phyloP scores from a whole-genome alignment of 345 rosid genomes.

The Salix udensis region DNA sequence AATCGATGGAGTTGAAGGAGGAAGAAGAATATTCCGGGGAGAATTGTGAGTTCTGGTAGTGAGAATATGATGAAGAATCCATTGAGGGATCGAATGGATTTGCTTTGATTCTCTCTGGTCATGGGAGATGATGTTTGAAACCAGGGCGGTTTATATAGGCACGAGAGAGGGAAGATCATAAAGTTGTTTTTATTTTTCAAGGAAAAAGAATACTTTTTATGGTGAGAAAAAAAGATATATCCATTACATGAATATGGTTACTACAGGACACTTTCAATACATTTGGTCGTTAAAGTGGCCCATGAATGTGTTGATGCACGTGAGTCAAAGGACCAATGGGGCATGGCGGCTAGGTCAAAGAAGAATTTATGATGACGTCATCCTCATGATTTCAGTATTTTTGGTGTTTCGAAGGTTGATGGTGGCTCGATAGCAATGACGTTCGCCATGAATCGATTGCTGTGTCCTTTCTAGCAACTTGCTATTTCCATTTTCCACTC shows the following conservation, averaged over 20 bases:
- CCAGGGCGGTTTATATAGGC: constrained; percentile 15
- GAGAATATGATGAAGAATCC: constrained; percentile 39
- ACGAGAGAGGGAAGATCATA: constrained; percentile 13
- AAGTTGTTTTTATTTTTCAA: not conserved
- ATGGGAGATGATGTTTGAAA: constrained; percentile 5
- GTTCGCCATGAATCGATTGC: not conserved
- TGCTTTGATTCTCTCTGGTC: constrained; percentile 6
- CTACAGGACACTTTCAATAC: constrained; percentile 3
- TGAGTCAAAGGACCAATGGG: constrained; percentile 45
- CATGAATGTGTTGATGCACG: constrained; percentile 33
- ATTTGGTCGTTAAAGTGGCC: constrained; percentile 33
- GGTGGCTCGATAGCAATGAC: too few relatives aligned
- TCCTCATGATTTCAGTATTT: constrained; percentile 15
- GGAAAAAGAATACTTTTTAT: not conserved
- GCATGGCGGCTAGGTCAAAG: constrained; percentile 40
- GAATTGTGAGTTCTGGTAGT: constrained; percentile 24
- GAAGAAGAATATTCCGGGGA: constrained; percentile 30
- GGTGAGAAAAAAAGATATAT: not conserved
- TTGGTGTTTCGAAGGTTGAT: not conserved
- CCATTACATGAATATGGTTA: constrained; percentile 19
- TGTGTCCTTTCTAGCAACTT: not conserved
- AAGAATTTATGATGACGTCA: constrained; percentile 16
- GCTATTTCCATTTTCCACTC: not conserved
- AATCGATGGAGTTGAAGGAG: constrained; percentile 23
- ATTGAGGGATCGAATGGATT: constrained; percentile 1